These are phyloP conservation scores for Sugiyamaella mastotermitis DNA, from an alignment of 805 yeast genomes.

Conservation along the genomic window DNA sequence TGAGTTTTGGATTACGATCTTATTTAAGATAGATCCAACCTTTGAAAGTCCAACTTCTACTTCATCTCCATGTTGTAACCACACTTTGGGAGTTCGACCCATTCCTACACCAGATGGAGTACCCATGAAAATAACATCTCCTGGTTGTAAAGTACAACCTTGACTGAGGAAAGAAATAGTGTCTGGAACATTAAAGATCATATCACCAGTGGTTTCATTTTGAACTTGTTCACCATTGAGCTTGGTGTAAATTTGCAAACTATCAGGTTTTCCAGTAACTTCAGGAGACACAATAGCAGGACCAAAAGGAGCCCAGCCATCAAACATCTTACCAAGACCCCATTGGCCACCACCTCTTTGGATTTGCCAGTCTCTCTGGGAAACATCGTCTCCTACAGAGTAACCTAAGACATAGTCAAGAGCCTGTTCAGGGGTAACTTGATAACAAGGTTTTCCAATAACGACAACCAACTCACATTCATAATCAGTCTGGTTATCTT, in stretches of 20 bases:
- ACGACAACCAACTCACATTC: slow-evolving; percentile 51
- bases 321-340: slow-evolving; percentile 47
- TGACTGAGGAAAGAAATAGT: slow-evolving; percentile 43
- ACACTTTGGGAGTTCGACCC: slow-evolving; percentile 39
- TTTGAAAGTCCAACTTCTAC: slow-evolving; percentile 25
- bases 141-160: slow-evolving; percentile 48
- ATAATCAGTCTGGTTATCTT: slow-evolving; percentile 35
- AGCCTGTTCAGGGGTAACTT: slow-evolving; percentile 40
- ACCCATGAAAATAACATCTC: slow-evolving; percentile 51
- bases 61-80: slow-evolving; percentile 41
- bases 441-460: slow-evolving; percentile 44
- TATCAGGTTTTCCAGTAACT: slow-evolving; percentile 31
- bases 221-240: slow-evolving; percentile 47
- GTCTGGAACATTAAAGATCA: slow-evolving; percentile 41
- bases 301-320: slow-evolving; percentile 53
- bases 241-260: slow-evolving; percentile 34
- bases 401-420: slow-evolving; percentile 45
- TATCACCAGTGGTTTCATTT: slow-evolving; percentile 40
- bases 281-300: slow-evolving; percentile 40
- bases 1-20: slow-evolving; percentile 11
- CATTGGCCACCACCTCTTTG: slow-evolving; percentile 50
- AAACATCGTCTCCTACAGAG: slow-evolving; percentile 50
- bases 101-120: slow-evolving; percentile 49
- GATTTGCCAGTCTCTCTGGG: slow-evolving; percentile 53
- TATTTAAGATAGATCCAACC: slow-evolving; percentile 9